Base-by-base conservation (phyloP, 2,329 filamentous ascomycete genomes). In the Aspergillus felis region DNA sequence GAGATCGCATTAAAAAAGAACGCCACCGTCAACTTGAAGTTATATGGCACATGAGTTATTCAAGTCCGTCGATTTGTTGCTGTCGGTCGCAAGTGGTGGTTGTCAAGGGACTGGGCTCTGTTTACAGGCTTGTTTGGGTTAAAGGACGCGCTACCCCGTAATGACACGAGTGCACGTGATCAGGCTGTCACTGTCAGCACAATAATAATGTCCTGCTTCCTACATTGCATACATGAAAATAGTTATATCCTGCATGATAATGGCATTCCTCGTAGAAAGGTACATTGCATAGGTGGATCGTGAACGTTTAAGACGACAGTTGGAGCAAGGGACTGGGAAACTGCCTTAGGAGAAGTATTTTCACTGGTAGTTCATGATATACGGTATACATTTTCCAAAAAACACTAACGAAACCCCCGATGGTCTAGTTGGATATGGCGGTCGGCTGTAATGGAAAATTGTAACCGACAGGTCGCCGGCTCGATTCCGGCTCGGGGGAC, bases 111-210 rank as follows among this genome's bases (percentile, higher is more conserved):
- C 28, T 50, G 38, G 17, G 32, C 51, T 56, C 52, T 66, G 64
- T 66, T 66, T 66, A 66, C 61, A 50, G 29, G 55, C 50, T 64
- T 65, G 64, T 66, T 66, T 66, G 58, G 64, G 56, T 63, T 49
- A 27, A 47, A 44, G 53, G 55, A 66, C 64, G 64, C 64, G 64
- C 57, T 56, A 35, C 32, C 12, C 32, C 5, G 56, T 56, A 57
- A 59, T 61, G 61, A 54, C 54, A 56, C 56, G 46, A 22, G 4
- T 1, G 5, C 64, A 66, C 64, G 62, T 66, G 64, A 5, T 7
- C 5, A 10, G 2, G 1, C 9, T 7, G 5, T 47, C 22, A 22
- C 41, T 17, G 38, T 44, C 41, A 10, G 22, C n/a, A 44, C n/a
- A 44, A 17, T 17, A 7, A 35, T 44, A 25, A 8, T 44, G 41